Conservation (phyloP, 164 flowering plant species). For the Nymphaea colorata region DNA sequence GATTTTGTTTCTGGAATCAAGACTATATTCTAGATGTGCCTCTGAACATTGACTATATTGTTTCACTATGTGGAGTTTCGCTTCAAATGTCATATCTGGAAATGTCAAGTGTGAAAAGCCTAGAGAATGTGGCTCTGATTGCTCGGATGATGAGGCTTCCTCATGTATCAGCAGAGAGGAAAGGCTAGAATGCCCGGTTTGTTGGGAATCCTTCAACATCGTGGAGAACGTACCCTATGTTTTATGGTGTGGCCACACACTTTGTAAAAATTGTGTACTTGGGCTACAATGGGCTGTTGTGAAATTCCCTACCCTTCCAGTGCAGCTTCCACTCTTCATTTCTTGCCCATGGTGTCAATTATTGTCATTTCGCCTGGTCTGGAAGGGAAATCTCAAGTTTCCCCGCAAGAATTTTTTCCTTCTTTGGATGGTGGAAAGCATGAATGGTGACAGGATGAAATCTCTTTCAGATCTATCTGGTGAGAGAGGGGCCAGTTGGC, state of each 20-base stretch:
- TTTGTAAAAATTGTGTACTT: conserved; percentile 79
- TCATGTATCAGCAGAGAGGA: conserved; percentile 49
- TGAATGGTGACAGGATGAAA: conserved; percentile 67
- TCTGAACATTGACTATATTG: neutral
- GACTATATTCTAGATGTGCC: neutral
- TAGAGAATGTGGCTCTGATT: conserved; percentile 26
- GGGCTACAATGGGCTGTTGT: conserved; percentile 83
- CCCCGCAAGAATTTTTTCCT: conserved; percentile 90
- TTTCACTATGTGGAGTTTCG: conserved; percentile 61
- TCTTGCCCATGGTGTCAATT: conserved; percentile 95
- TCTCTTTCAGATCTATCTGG: conserved; percentile 25
- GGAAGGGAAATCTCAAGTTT: conserved; percentile 60
- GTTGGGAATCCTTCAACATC: conserved; percentile 93
- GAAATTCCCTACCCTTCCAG: conserved; percentile 62
- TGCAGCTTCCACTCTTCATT: conserved; percentile 84
- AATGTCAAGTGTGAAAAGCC: conserved; percentile 22
- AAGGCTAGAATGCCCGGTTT: conserved; percentile 87
- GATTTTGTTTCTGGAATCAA: too few species aligned
- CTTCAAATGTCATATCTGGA: conserved; percentile 55
- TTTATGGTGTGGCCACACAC: conserved; percentile 95
- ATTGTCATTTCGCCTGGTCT: conserved; percentile 62
- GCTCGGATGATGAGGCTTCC: conserved; percentile 75
- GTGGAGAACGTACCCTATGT: conserved; percentile 98
- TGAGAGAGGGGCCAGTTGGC: conserved; percentile 28
- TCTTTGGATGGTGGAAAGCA: conserved; percentile 93